Conservation (phyloP, 495 filamentous ascomycete genomes). For the Glonium stellatum region DNA sequence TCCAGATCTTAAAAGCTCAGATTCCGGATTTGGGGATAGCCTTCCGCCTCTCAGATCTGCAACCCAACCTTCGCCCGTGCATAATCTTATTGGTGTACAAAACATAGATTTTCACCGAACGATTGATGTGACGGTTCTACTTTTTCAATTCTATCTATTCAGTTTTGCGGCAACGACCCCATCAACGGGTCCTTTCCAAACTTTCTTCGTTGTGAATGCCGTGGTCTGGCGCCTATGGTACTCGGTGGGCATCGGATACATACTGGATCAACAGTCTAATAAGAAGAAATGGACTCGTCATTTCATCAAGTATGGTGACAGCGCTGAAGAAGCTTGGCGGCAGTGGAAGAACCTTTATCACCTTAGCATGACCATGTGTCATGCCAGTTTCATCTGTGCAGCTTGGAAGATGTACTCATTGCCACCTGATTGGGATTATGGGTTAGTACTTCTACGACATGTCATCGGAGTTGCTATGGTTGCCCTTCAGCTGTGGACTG, state of each 20-base stretch:
- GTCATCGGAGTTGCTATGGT: conserved; percentile 75
- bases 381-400: conserved; percentile 80
- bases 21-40: conserved; percentile 16
- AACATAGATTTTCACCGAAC: conserved; percentile 84
- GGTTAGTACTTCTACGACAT: conserved; percentile 76
- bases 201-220: conserved; percentile 75
- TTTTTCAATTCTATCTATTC: conserved; percentile 67
- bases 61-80: conserved; percentile 56
- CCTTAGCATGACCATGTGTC: conserved; percentile 80
- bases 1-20: conserved; percentile 28
- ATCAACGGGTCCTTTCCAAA: conserved; percentile 62
- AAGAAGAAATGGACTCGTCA: conserved; percentile 91
- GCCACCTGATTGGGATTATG: conserved; percentile 77
- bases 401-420: conserved; percentile 93
- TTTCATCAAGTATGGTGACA: conserved; percentile 94
- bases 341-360: conserved; percentile 98
- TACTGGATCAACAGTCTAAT: conserved; percentile 78
- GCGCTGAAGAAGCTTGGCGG: conserved; percentile 82
- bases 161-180: conserved; percentile 69
- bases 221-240: conserved; percentile 85
- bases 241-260: conserved; percentile 75
- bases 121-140: conserved; percentile 70
- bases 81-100: conserved; percentile 70
- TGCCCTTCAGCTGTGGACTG: conserved; percentile 86
- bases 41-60: conserved; percentile 30